Percentiles rank a stretch among this genome's conserved stretches.
Conservation (phyloP, 75 land plant species). For the Isoetes taiwanensis region DNA sequence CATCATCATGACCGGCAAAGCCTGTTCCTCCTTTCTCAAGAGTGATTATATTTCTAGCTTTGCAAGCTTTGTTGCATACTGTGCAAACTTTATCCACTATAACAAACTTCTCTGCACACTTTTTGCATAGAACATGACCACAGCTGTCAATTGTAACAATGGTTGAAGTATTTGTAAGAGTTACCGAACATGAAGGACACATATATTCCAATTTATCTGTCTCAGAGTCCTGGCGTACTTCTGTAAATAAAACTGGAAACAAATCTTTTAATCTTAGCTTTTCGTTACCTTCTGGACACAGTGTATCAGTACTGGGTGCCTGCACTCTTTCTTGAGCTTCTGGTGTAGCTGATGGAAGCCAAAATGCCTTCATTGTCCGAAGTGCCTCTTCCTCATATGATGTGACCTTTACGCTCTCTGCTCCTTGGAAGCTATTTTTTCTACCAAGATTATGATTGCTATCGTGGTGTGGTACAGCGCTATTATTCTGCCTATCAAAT, state of each 20-base stretch:
- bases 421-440: constrained; percentile 76
- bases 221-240: constrained; percentile 23
- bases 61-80: constrained; percentile 61
- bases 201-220: constrained; percentile 38
- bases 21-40: constrained; percentile 94
- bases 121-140: constrained; percentile 92
- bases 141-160: constrained; percentile 68
- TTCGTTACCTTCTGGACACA: constrained; percentile 93
- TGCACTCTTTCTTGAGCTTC: constrained; percentile 67
- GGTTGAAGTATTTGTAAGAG: constrained; percentile 61
- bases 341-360: constrained; percentile 97
- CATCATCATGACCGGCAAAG: constrained; percentile 75
- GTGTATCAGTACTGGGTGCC: constrained; percentile 55
- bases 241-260: constrained; percentile 60
- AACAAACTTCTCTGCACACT: constrained; percentile 76
- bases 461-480: constrained; percentile 76
- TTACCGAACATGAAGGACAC: constrained; percentile 93
- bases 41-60: constrained; percentile 51
- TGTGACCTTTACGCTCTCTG: constrained; percentile 86
- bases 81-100: constrained; percentile 56
- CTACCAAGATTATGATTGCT: constrained; percentile 28
- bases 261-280: constrained; percentile 75
- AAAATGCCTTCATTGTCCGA: constrained; percentile 95
- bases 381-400: constrained; percentile 95
- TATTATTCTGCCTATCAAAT: constrained; percentile 93